Conservation (phyloP, 352 stramenopile genomes). For the Halophytophthora batemanensis region DNA sequence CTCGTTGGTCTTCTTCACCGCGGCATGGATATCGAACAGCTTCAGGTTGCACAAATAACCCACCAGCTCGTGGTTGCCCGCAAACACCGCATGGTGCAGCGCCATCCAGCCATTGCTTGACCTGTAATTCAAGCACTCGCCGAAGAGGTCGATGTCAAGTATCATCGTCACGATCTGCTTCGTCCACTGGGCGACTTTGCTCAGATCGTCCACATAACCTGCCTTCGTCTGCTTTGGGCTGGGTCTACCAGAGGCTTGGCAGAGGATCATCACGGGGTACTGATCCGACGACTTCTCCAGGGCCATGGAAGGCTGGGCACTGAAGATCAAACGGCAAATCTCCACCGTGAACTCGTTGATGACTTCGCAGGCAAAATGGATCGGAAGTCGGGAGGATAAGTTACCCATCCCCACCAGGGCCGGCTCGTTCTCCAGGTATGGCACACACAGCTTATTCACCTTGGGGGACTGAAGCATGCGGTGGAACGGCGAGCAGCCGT, state of each 20-base stretch:
- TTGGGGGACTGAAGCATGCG: constrained; percentile 42
- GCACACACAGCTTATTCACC: constrained; percentile 49
- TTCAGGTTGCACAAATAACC: constrained; percentile 26
- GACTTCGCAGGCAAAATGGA: constrained; percentile 63
- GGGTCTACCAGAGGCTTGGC: constrained; percentile 19
- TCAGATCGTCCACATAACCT: constrained; percentile 6
- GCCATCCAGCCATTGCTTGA: constrained; percentile 41
- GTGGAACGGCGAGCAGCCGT: constrained; percentile 53
- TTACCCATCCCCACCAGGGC: constrained; percentile 41
- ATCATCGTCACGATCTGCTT: constrained; percentile 44
- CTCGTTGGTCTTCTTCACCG: constrained; percentile 34
- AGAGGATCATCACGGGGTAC: constrained; percentile 52
- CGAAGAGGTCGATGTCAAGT: constrained; percentile 61
- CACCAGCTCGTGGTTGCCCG: constrained; percentile 54
- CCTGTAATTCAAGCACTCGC: constrained; percentile 38
- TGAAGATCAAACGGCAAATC: constrained; percentile 47
- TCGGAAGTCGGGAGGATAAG: constrained; percentile 40
- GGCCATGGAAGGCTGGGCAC: constrained; percentile 29
- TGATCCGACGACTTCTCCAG: constrained; percentile 31
- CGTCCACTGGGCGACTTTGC: constrained; percentile 15
- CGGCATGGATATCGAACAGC: constrained; percentile 35
- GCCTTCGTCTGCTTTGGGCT: constrained; percentile 1
- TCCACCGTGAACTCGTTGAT: constrained; percentile 44
- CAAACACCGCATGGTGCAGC: constrained; percentile 48
- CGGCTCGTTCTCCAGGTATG: constrained; percentile 28